Evolutionary conservation across 305 asterid genomes (phyloP).

Genomic region (Fraxinus xanthoxyloides): DNA sequence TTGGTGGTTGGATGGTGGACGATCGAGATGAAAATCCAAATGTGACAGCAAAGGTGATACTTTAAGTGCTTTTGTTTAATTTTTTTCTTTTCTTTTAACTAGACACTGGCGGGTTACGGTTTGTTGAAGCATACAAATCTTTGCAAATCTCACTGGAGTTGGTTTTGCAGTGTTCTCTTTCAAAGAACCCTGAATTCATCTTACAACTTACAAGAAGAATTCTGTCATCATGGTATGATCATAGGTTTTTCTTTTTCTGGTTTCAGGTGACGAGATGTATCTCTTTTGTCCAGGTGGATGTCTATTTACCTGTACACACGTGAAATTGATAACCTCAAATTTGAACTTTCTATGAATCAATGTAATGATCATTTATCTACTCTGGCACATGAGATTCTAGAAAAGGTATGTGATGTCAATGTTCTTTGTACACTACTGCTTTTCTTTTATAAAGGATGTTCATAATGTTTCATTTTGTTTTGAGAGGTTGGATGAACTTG

Average conservation of each 20-base stretch:
- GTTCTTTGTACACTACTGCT: background rate
- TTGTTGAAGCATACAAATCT: background rate
- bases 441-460: background rate
- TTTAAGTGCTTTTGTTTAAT: slow-evolving; percentile 12
- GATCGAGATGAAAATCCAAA: slow-evolving; percentile 98
- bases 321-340: slow-evolving; percentile 86
- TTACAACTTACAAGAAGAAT: background rate
- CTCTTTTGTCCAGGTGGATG: slow-evolving; percentile 97
- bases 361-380: slow-evolving; percentile 60
- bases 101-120: background rate
- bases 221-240: slow-evolving; percentile 9
- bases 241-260: slow-evolving; percentile 11
- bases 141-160: background rate
- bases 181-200: background rate
- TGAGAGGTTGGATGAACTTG: background rate
- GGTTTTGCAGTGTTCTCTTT: background rate
- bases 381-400: slow-evolving; percentile 76
- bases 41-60: slow-evolving; percentile 87
- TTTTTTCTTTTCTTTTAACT: background rate
- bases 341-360: slow-evolving; percentile 92
- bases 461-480: background rate
- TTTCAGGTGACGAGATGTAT: slow-evolving; percentile 89
- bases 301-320: slow-evolving; percentile 84
- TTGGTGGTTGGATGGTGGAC: slow-evolving; percentile 99
- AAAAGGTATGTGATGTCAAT: slow-evolving; percentile 48